Base-by-base conservation (phyloP, 352 stramenopile genomes). In the Phytophthora sp. region DNA sequence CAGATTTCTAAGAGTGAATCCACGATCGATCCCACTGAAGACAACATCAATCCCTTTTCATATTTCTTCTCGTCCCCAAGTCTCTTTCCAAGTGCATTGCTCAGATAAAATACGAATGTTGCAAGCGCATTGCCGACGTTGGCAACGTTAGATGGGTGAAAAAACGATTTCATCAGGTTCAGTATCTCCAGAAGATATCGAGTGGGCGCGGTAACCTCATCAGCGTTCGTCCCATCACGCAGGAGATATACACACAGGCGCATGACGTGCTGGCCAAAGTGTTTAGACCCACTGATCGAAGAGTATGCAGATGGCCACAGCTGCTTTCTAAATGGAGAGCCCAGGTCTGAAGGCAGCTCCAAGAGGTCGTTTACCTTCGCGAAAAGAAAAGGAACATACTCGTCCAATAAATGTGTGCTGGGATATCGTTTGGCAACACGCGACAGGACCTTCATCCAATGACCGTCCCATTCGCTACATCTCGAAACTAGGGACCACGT, bases 391-490 rank as follows among this genome's bases (percentile, higher is more conserved):
- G 77, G 60, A 23, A 88, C 50, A 26, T 82, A 76, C 10, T 72
- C 43, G 7, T 66, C 62, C 62, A 77, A 62, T 10, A 69, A 53
- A 2, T 39, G 13, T 9, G 61, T 70, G 39, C 63, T 43, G 1
- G 74, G 72, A 50, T 84, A 80, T 35, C 60, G 62, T 51, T 91
- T 92, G 15, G 62, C 66, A 11, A 88, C 62, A n/a, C 80, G 82
- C 39, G 79, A 82, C 24, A 92, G 57, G 17, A 92, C 53, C 53
- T 88, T 88, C 57, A 92, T 82, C 84, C 84, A 92, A 31, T 89
- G 82, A 7, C 77, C 74, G 38, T 92, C 80, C 84, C 84, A 92
- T 41, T 89, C 76, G 8, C 54, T 50, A 46, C 77, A 86, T 0
- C 72, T 57, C 12, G 82, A 84, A 27, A 91, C 68, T 8, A 55